Evolutionary conservation across 1,284 basidiomycete species (phyloP), one percentile per base, ranked within the genome.

Genomic region (Irpex lacteus): DNA sequence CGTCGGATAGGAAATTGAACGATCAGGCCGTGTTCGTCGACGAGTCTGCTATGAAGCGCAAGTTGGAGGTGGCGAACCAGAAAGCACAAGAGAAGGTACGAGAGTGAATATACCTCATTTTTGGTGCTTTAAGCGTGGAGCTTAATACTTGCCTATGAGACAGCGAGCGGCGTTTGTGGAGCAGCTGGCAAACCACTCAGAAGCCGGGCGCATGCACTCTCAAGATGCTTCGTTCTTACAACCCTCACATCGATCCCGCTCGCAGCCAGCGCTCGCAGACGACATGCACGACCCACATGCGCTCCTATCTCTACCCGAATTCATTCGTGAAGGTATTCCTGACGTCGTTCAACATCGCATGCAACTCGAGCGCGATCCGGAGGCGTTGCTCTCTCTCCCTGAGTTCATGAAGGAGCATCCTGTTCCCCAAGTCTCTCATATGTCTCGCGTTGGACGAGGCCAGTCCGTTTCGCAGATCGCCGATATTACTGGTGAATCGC

Each of bases 121-220:
- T 49, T 26, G n/a, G 18, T 53, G 32, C n/a, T 15, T 36, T 26
- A 18, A 26, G 26, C 4, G 0, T 15, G 40, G 56, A 58, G 50
- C 61, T 67, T 19, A 67, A 62, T 47, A 21, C 61, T 56, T 21
- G 49, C 15, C 19, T 18, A 38, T 19, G 19, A n/a, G 53, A 40
- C 67, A 92, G 89, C 84, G 85, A 58, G 82, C 86, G 37, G 85
- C 83, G 15, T 92, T 93, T 70, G 87, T 92, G 2, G 86, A 89
- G 64, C 85, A 87, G 61, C 81, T 94, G 2, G 78, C 85, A 13
- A 78, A 81, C 44, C 90, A 92, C 72, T 89, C 91, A 0, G 79
- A 81, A 63, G 82, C 85, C 2, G 84, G 91, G 15, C 82, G 91
- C 60, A 77, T 93, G 49, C 87, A 88, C 65, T 81, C 82, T 7